phyloP scores from a whole-genome alignment of 2,329 filamentous ascomycete genomes.

The Metarhizium brunneum region DNA sequence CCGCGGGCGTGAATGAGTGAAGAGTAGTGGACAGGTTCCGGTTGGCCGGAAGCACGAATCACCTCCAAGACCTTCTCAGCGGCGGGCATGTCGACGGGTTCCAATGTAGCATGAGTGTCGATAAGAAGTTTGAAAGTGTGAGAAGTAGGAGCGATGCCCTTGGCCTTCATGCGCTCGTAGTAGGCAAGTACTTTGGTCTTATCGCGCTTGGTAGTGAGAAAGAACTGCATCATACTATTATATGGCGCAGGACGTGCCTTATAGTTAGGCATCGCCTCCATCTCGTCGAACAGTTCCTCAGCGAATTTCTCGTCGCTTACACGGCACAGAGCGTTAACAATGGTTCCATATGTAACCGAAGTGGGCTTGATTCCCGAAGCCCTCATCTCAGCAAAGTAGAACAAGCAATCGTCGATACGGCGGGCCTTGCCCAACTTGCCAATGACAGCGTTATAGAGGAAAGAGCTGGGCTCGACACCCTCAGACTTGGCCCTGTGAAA shows the following conservation, averaged over 20 bases:
- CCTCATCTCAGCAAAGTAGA: constrained; percentile 98
- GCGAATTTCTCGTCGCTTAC: constrained; percentile 97
- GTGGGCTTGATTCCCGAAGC: constrained; percentile 86
- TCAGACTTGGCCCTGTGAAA: constrained; percentile 90
- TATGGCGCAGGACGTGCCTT: constrained; percentile 95
- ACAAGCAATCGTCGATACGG: constrained; percentile 94
- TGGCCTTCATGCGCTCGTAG: constrained; percentile 87
- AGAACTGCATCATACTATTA: constrained; percentile 99
- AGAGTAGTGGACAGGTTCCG: constrained; percentile 91
- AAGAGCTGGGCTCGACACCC: constrained; percentile 90
- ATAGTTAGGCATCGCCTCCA: constrained; percentile 98
- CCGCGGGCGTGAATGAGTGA: constrained; percentile 93
- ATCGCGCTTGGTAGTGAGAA: constrained; percentile 94
- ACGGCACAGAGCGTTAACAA: constrained; percentile 94
- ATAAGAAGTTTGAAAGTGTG: constrained; percentile 98
- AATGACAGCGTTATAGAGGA: constrained; percentile 96
- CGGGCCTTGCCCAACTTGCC: constrained; percentile 97
- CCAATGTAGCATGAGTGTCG: constrained; percentile 88
- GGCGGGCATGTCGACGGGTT: constrained; percentile 79
- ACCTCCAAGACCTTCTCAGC: constrained; percentile 75
- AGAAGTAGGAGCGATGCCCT: constrained; percentile 80
- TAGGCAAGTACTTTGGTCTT: constrained; percentile 88
- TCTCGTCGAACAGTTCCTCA: constrained; percentile 96
- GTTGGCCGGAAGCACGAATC: constrained; percentile 67
- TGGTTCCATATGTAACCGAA: constrained; percentile 94